These are phyloP conservation scores for Aspergillus sp. DNA, from an alignment of 2,329 filamentous ascomycete species.

Conservation along the genomic window DNA sequence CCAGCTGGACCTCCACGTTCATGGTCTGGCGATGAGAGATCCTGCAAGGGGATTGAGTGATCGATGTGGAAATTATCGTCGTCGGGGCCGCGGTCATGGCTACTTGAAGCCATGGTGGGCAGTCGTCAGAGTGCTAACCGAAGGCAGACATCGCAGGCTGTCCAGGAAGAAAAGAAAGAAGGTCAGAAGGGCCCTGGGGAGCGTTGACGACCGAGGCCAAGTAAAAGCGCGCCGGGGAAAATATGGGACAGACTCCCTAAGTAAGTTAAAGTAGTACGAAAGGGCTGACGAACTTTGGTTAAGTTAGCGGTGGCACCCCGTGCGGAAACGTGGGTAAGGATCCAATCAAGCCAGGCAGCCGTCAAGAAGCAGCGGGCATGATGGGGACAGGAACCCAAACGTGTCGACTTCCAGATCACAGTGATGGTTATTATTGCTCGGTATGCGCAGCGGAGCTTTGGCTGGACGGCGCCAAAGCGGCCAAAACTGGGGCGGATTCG, in stretches of 20 bases:
- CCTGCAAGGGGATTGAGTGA: constrained; percentile 70
- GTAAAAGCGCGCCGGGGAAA: neutral
- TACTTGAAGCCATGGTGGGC: constrained; percentile 46
- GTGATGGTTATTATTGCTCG: constrained; percentile 7
- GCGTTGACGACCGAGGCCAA: neutral
- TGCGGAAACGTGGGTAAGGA: constrained; percentile 6
- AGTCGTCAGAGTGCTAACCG: constrained; percentile 35
- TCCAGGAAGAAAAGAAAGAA: constrained; percentile 5
- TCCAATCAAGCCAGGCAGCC: constrained; percentile 6
- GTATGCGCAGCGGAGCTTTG: constrained; percentile 12
- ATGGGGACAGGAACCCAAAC: constrained; percentile 6
- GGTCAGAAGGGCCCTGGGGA: neutral
- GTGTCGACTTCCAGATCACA: constrained; percentile 7
- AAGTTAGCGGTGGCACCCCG: constrained; percentile 1
- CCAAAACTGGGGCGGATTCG: constrained; percentile 10
- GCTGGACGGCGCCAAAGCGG: constrained; percentile 12
- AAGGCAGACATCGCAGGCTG: constrained; percentile 43
- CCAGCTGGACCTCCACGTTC: constrained; percentile 33
- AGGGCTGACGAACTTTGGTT: constrained; percentile 6
- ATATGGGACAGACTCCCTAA: neutral
- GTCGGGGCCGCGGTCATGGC: constrained; percentile 34
- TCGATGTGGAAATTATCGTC: constrained; percentile 29
- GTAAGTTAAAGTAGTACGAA: neutral
- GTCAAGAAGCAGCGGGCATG: neutral
- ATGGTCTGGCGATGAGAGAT: constrained; percentile 51